A percentile compares a stretch with the other conserved stretches of the same genome.
Evolutionary conservation across 192 early-diverging fungal species (phyloP).

Genomic region (Coemansia sp.): DNA sequence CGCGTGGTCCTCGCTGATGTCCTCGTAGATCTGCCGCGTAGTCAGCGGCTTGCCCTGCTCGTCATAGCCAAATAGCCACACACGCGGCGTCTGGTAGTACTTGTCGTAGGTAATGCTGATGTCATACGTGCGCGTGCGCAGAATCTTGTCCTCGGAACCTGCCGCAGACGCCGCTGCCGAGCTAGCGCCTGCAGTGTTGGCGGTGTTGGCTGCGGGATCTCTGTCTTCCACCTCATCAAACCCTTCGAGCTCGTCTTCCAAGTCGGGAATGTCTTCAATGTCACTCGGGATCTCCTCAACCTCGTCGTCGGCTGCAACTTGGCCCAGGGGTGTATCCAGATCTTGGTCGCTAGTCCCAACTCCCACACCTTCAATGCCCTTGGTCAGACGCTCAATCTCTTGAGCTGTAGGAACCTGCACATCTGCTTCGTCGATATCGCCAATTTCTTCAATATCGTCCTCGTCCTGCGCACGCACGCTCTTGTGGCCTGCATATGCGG

Average conservation of each 20-base stretch:
- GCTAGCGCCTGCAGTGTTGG: constrained; percentile 27
- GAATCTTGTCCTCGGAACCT: constrained; percentile 71
- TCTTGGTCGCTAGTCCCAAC: constrained; percentile 46
- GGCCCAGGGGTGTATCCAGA: constrained; percentile 49
- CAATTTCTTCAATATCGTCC: constrained; percentile 62
- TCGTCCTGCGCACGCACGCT: constrained; percentile 38
- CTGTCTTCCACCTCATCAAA: constrained; percentile 73
- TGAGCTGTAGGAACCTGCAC: constrained; percentile 51
- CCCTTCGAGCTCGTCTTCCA: constrained; percentile 72
- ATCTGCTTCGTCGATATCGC: constrained; percentile 37
- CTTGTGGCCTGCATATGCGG: constrained; percentile 69
- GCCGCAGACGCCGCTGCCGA: constrained; percentile 2
- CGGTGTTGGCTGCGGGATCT: constrained; percentile 75
- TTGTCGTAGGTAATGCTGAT: constrained; percentile 99
- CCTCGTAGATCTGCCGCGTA: constrained; percentile 91
- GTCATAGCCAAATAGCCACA: constrained; percentile 97
- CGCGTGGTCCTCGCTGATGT: constrained; percentile 97
- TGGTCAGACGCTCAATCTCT: constrained; percentile 60
- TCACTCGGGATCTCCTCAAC: constrained; percentile 76
- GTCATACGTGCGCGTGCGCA: constrained; percentile 93
- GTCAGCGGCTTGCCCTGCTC: constrained; percentile 80
- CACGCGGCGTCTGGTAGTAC: constrained; percentile 97
- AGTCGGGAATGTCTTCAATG: constrained; percentile 90
- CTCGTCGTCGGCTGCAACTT: constrained; percentile 55
- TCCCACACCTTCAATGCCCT: constrained; percentile 66